Percentiles rank a stretch among this genome's conserved stretches.
phyloP scores from a whole-genome alignment of 2,329 filamentous ascomycete genomes.

The Sporothrix schenckii region DNA sequence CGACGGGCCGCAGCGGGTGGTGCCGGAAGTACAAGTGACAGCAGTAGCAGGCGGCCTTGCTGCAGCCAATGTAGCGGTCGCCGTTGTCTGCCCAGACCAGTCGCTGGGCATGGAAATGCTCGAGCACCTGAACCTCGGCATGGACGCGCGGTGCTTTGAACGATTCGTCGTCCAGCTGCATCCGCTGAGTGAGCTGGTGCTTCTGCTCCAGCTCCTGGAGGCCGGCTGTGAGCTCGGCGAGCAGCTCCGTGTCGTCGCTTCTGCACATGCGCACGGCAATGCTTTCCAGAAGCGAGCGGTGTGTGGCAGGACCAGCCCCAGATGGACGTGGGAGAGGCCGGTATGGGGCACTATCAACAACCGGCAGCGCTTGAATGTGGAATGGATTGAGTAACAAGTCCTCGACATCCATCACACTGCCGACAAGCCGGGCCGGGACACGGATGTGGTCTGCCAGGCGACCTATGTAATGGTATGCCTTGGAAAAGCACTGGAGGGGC shows the following conservation, averaged over 20 bases:
- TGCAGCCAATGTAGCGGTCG: conserved; percentile 54
- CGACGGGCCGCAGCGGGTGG: conserved; percentile 44
- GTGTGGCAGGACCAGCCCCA: background rate
- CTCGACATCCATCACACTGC: conserved; percentile 37
- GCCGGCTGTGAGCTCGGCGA: background rate
- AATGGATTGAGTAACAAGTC: background rate
- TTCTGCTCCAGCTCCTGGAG: background rate
- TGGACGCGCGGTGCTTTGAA: conserved; percentile 43
- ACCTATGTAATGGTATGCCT: conserved; percentile 49
- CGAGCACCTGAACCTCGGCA: conserved; percentile 53
- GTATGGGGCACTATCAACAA: background rate
- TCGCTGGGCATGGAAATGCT: conserved; percentile 47
- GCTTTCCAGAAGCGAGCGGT: background rate
- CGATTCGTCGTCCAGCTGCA: background rate
- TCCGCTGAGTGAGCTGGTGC: conserved; percentile 23
- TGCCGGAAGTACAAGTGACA: conserved; percentile 51
- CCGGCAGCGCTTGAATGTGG: background rate
- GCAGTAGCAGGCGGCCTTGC: conserved; percentile 56
- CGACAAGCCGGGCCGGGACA: conserved; percentile 46
- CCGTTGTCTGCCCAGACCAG: conserved; percentile 43
- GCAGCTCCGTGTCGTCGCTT: background rate
- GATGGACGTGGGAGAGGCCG: conserved; percentile 27
- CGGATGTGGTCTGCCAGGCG: conserved; percentile 50
- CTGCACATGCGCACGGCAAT: background rate
- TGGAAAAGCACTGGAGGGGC: conserved; percentile 37